Evolutionary conservation across 2,329 filamentous ascomycete genomes (phyloP), one percentile per base, ranked within the genome.

Genomic region (Hirsutella thompsonii): DNA sequence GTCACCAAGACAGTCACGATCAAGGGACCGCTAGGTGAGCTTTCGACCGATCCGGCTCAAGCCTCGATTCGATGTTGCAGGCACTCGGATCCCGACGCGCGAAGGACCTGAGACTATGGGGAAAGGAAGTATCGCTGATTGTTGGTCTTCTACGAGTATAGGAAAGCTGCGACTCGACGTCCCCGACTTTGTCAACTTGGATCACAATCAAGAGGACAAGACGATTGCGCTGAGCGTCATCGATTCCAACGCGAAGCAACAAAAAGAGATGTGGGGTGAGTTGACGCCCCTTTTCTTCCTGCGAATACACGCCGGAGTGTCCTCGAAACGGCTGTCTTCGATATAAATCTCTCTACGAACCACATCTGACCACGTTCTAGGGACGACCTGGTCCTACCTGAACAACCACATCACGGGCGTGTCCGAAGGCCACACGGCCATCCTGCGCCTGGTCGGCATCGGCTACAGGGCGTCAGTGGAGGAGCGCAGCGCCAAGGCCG

Each of bases 211-310:
- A 18, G 70, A 70, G 39, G 63, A 70, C 21, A 69, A 73, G 49
- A 83, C 80, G 54, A 76, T 81, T 10, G 70, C 70, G 26, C 65
- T 98, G 49, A 76, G 69, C 42, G 77, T 98, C 10, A 62, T 80
- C 54, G 75, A 96, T 61, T 62, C 69, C 16, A 66, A 76, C 16
- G 61, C 77, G 40, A 81, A 80, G 64, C 70, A 84, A 47, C 90
- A 96, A 63, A 81, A 81, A 57, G 84, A 84, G 61, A 96, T 96
- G 89, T 96, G 92, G 92, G 92, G 90, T 94, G 52, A n/a, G 32
- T 34, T 34, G 16, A 9, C 4, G 2, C 16, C 8, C 18, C 13
- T 14, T 16, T 16, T 3, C 32, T n/a, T n/a, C 13, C 32, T 41
- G 62, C 60, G 23, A 20, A 16, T 11, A 21, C 8, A 3, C n/a